A percentile compares a stretch with the other conserved stretches of the same genome.
These are phyloP conservation scores for Populus simonii DNA, from an alignment of 345 rosid genomes.

Conservation along the genomic window DNA sequence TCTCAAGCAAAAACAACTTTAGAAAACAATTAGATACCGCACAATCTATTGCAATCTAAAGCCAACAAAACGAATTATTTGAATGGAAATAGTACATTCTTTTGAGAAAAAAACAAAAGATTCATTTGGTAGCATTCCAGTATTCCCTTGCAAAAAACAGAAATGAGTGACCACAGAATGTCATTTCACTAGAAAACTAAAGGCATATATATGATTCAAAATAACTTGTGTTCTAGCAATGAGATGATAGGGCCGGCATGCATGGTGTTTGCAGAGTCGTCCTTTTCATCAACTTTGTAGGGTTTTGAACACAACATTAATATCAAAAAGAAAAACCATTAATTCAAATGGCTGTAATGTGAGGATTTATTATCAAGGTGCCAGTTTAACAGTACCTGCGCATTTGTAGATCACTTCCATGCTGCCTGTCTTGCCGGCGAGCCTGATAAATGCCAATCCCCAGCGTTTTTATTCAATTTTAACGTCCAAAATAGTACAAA, in stretches of 20 bases:
- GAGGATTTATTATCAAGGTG: neutral
- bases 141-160: neutral
- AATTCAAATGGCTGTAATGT: neutral
- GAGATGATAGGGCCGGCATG: neutral
- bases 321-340: neutral
- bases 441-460: too few relatives aligned
- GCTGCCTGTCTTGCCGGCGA: neutral
- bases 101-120: neutral
- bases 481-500: too few relatives aligned
- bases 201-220: neutral
- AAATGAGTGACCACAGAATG: constrained; percentile 2
- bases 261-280: neutral
- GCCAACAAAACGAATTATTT: neutral
- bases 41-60: too few relatives aligned
- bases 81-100: neutral
- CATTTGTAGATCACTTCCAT: neutral
- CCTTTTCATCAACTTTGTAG: neutral
- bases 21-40: too few relatives aligned
- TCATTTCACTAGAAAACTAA: neutral
- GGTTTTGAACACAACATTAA: neutral
- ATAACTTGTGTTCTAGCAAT: too few relatives aligned
- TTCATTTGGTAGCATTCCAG: neutral
- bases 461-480: too few relatives aligned
- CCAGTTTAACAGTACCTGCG: too few relatives aligned
- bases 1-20: too few relatives aligned